Evolutionary conservation across 768 basidiomycete genomes (phyloP).

Genomic region (Rossbeevera mucosa): DNA sequence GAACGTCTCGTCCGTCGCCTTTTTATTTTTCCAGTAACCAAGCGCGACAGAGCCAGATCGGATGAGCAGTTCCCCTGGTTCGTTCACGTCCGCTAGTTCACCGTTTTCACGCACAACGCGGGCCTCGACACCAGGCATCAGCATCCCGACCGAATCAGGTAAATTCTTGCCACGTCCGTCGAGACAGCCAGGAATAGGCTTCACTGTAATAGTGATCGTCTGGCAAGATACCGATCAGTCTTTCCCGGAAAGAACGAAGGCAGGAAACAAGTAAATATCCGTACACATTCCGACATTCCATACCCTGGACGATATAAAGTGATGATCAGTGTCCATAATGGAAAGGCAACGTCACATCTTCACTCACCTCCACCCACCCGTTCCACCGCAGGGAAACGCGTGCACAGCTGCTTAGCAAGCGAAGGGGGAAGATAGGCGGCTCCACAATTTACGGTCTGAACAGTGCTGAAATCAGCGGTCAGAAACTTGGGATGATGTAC

Average conservation of each 20-base stretch:
- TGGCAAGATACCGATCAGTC: constrained; percentile 21
- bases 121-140: constrained; percentile 61
- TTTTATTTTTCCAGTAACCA: constrained; percentile 72
- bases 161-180: constrained; percentile 38
- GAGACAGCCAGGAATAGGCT: constrained; percentile 43
- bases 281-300: constrained; percentile 65
- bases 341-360: background rate
- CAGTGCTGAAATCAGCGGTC: constrained; percentile 49
- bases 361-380: constrained; percentile 44
- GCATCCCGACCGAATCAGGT: constrained; percentile 49
- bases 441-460: constrained; percentile 45
- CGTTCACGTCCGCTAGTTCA: constrained; percentile 45
- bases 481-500: constrained; percentile 47
- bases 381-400: constrained; percentile 33
- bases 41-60: constrained; percentile 50
- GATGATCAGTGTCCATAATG: constrained; percentile 2
- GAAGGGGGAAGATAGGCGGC: constrained; percentile 66
- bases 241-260: background rate
- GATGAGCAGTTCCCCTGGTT: constrained; percentile 65
- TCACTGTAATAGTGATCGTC: constrained; percentile 51
- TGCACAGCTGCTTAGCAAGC: constrained; percentile 41
- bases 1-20: constrained; percentile 64
- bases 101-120: constrained; percentile 60
- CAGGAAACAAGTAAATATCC: constrained; percentile 21
- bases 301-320: constrained; percentile 43